Conservation (phyloP, 2,329 filamentous ascomycete genomes). For the Aspergillus japonicus region DNA sequence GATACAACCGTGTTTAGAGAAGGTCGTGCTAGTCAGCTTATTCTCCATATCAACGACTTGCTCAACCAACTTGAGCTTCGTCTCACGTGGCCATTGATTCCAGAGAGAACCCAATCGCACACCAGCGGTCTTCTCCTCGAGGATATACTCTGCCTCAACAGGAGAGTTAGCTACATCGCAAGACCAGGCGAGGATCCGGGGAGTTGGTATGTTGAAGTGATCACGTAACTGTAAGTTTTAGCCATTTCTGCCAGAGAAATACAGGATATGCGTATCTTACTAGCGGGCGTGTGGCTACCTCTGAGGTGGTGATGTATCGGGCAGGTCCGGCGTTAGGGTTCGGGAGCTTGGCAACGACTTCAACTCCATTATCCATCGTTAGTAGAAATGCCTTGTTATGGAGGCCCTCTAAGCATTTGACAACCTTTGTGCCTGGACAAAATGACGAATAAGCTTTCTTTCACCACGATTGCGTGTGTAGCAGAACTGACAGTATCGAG, state of each 20-base stretch:
- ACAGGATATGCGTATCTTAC: slow-evolving; percentile 13
- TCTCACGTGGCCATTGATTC: slow-evolving; percentile 26
- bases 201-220: slow-evolving; percentile 19
- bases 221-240: slow-evolving; percentile 21
- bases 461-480: background rate
- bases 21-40: slow-evolving; percentile 22
- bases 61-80: slow-evolving; percentile 25
- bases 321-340: slow-evolving; percentile 30
- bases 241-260: background rate
- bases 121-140: slow-evolving; percentile 32
- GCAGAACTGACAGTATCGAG: slow-evolving; percentile 24
- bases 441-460: background rate
- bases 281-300: slow-evolving; percentile 28
- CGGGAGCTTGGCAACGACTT: slow-evolving; percentile 30
- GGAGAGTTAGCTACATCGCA: slow-evolving; percentile 15
- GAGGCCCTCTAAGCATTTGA: slow-evolving; percentile 33
- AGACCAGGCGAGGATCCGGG: slow-evolving; percentile 22
- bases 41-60: slow-evolving; percentile 30
- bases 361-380: slow-evolving; percentile 30
- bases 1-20: slow-evolving; percentile 27
- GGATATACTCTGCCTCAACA: slow-evolving; percentile 27
- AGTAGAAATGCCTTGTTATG: slow-evolving; percentile 39
- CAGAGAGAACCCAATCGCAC: slow-evolving; percentile 30
- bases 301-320: slow-evolving; percentile 22
- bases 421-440: slow-evolving; percentile 24